phyloP scores from a whole-genome alignment of 2,329 filamentous ascomycete species.

The Penicillium sp. region DNA sequence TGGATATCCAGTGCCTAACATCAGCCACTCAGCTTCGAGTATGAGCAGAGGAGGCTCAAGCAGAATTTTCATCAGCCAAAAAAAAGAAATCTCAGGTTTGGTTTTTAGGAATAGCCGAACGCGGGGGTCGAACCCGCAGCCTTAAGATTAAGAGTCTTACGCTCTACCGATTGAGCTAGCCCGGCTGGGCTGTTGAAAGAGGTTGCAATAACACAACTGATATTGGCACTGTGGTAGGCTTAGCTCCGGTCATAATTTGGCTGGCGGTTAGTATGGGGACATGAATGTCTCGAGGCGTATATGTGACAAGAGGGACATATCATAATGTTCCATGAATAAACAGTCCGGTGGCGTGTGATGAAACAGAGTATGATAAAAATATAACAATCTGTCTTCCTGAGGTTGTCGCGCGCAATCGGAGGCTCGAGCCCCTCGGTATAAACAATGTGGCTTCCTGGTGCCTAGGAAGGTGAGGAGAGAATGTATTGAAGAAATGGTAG shows the following conservation, averaged over 20 bases:
- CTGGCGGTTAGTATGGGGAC: not conserved
- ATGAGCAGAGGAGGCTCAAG: not conserved
- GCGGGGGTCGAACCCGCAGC: constrained; percentile 45
- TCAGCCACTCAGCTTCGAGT: constrained; percentile 13
- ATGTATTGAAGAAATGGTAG: not conserved
- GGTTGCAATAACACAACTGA: constrained; percentile 32
- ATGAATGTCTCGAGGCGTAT: not conserved
- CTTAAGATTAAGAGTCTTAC: constrained; percentile 51
- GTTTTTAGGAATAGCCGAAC: constrained; percentile 37
- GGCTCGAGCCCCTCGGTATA: not conserved
- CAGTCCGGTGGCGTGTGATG: not conserved
- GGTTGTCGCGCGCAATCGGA: not conserved
- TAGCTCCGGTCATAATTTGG: constrained; percentile 33
- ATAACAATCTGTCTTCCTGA: not conserved
- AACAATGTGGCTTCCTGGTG: not conserved
- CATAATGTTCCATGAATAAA: not conserved
- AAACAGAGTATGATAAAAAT: not conserved
- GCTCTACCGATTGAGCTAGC: constrained; percentile 52
- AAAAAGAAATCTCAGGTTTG: constrained; percentile 21
- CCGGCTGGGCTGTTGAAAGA: constrained; percentile 33
- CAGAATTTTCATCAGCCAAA: constrained; percentile 9
- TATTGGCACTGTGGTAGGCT: not conserved
- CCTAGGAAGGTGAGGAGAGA: constrained; percentile 9
- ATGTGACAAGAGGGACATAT: not conserved
- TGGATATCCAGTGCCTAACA: not conserved